Conservation (phyloP, 2,329 filamentous ascomycete genomes). For the Didymella glomerata region DNA sequence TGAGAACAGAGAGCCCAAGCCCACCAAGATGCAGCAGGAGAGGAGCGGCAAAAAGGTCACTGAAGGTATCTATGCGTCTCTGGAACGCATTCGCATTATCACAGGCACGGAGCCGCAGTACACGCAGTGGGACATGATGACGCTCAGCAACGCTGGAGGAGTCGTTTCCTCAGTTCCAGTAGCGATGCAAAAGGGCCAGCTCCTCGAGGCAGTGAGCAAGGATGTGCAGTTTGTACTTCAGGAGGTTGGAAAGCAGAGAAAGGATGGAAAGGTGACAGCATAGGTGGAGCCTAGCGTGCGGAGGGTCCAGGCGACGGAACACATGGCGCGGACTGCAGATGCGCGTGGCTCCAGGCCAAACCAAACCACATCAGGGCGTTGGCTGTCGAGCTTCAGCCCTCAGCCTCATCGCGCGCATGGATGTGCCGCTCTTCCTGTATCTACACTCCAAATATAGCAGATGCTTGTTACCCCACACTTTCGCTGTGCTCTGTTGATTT, state of each 20-base stretch:
- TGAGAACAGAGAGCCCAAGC: slow-evolving; percentile 13
- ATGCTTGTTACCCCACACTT: slow-evolving; percentile 13
- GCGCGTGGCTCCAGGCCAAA: slow-evolving; percentile 13
- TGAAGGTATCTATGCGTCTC: slow-evolving; percentile 68
- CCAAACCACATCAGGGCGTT: slow-evolving; percentile 21
- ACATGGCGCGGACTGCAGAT: slow-evolving; percentile 7
- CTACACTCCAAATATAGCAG: slow-evolving; percentile 30
- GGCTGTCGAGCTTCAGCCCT: slow-evolving; percentile 34
- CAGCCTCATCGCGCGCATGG: slow-evolving; percentile 38
- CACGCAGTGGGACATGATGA: slow-evolving; percentile 79
- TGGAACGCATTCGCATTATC: slow-evolving; percentile 59
- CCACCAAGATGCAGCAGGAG: slow-evolving; percentile 35
- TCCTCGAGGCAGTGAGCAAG: slow-evolving; percentile 20
- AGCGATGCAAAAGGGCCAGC: slow-evolving; percentile 65
- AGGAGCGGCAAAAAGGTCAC: slow-evolving; percentile 60
- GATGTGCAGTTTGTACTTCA: slow-evolving; percentile 58
- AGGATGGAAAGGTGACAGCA: slow-evolving; percentile 1
- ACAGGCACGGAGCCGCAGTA: slow-evolving; percentile 11
- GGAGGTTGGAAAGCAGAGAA: slow-evolving; percentile 18
- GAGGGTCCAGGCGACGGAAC: slow-evolving; percentile 5
- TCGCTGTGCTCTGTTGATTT: slow-evolving; percentile 21
- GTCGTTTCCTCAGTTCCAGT: slow-evolving; percentile 62
- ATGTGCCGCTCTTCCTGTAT: slow-evolving; percentile 28
- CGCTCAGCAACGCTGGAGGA: slow-evolving; percentile 74
- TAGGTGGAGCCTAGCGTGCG: slow-evolving; percentile 3